Base-by-base conservation (phyloP, 31 red algal species). In the Odonthalia washingtoniensis region DNA sequence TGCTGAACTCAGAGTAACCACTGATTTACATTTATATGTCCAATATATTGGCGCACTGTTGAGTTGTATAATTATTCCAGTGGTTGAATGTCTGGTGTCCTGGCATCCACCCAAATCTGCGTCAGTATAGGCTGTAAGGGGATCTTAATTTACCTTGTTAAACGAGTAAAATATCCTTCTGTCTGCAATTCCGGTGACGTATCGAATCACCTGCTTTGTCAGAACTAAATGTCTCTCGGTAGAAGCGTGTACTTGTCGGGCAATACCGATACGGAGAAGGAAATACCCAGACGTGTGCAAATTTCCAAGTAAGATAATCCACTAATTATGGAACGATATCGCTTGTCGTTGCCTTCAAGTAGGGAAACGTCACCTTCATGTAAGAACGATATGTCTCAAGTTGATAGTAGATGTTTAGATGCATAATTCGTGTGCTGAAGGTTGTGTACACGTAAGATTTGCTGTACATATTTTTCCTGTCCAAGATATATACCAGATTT, bases 391-490 rank as follows among this genome's bases (percentile, higher is more conserved):
- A 70, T 9, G 12, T 70, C 28, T 9, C 28, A 9, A 12, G n/a
- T 27, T 70, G 66, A 70, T 12, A 12, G 28, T 12, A 70, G 66
- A 70, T 9, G 9, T 37, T 12, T 70, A 37, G 66, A 28, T 9
- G 31, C 66, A 28, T 9, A 37, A 12, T 12, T 70, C 12, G 28
- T 34, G 28, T 70, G n/a, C 31, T 70, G 6, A 12, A 70, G n/a
- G 28, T 41, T 30, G 41, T 72, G 46, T 41, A 33, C 26, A 27
- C 30, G 61, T 38, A 84, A 44, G 1, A 84, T 84, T 42, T 31
- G 42, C 14, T 84, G 53, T 2, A 70, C 5, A 40, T 84, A 84
- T 37, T 42, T 72, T n/a, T 30, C 3, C 65, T 70, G 80, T 28
- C 31, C 30, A 27, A 84, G 2, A 26, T 70, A 46, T 17, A 84